A percentile compares a stretch with the other conserved stretches of the same genome.
These are phyloP conservation scores for Gastrodia elata DNA, from an alignment of 106 monocot species.

Conservation along the genomic window DNA sequence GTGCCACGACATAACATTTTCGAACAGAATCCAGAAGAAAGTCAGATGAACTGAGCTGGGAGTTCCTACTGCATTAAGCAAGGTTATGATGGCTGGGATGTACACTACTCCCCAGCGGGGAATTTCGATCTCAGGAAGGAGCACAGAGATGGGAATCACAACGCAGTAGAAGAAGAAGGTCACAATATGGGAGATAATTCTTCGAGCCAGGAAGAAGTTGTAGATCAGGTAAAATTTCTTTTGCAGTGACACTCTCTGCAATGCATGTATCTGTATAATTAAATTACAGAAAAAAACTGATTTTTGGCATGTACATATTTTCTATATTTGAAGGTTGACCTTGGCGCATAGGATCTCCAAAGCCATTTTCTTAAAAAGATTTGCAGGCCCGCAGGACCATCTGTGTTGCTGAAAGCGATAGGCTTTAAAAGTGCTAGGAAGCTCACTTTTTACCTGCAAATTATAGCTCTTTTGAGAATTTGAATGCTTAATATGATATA, in stretches of 20 bases:
- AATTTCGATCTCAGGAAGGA: slow-evolving; percentile 48
- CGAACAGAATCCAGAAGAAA: slow-evolving; percentile 26
- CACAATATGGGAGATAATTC: slow-evolving; percentile 42
- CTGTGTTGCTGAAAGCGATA: slow-evolving; percentile 63
- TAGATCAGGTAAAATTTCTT: slow-evolving; percentile 64
- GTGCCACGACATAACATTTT: slow-evolving; percentile 28
- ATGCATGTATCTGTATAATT: neutral
- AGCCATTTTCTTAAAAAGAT: slow-evolving; percentile 45
- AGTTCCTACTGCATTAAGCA: slow-evolving; percentile 57
- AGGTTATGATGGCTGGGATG: slow-evolving; percentile 58
- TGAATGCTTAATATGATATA: too few species aligned
- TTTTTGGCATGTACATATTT: too few species aligned
- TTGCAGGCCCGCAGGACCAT: slow-evolving; percentile 77
- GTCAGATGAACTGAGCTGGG: slow-evolving; percentile 34
- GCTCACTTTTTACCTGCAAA: slow-evolving; percentile 66
- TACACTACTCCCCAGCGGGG: slow-evolving; percentile 60
- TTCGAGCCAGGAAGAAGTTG: slow-evolving; percentile 68
- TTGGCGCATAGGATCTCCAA: slow-evolving; percentile 37
- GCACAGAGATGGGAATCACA: slow-evolving; percentile 42
- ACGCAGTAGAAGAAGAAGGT: slow-evolving; percentile 65
- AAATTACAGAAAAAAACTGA: neutral
- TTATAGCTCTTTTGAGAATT: neutral
- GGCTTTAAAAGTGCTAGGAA: slow-evolving; percentile 69
- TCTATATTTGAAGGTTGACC: slow-evolving; percentile 21
- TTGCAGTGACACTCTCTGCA: slow-evolving; percentile 43